Base-by-base conservation (phyloP, 1,139 yeast species). In the Yamadazyma sp. region DNA sequence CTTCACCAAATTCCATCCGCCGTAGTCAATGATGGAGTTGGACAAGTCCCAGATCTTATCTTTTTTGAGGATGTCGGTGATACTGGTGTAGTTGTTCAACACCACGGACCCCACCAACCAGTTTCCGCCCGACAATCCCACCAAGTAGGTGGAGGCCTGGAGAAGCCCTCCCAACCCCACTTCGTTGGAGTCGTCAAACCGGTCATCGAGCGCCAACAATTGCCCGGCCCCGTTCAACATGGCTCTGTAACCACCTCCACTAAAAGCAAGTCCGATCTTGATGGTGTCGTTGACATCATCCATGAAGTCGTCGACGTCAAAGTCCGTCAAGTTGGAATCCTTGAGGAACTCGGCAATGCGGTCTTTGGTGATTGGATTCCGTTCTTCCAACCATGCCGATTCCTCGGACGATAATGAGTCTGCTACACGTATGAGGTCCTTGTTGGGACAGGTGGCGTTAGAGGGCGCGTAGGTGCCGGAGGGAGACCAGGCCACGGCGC, bases 71-170 rank as follows among this genome's bases (percentile, higher is more conserved):
- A 82, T 78, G 2, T 70, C 77, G 51, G 80, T 80, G 18, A 89
- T 81, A 2, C 86, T 71, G 8, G 95, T 81, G 79, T 83, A 88
- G 59, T 87, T 86, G 61, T 89, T 88, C 62, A 81, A 71, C n/a
- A 81, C 86, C 36, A 88, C 60, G 9, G 95, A 76, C 3, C 94
- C 91, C 10, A 87, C 79, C 38, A 88, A 69, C 96, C 96, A 88
- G 49, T 77, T 75, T 38, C 96, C 96, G 33, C 97, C 97, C 0
- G 94, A 83, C 34, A 89, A 69, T 29, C 95, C 96, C 1, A 85
- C 73, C 34, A 88, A 55, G 58, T 87, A 88, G 1, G 94, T 80
- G 1, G 92, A 58, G 2, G 84, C 67, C 52, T 89, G 88, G 37
- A 86, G 66, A 39, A 88, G 64, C 2, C 96, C 95, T 25, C 95